Evolutionary conservation across 2,329 filamentous ascomycete genomes (phyloP), one percentile per base, ranked within the genome.

Genomic region (Cladobotryum mycophilum): DNA sequence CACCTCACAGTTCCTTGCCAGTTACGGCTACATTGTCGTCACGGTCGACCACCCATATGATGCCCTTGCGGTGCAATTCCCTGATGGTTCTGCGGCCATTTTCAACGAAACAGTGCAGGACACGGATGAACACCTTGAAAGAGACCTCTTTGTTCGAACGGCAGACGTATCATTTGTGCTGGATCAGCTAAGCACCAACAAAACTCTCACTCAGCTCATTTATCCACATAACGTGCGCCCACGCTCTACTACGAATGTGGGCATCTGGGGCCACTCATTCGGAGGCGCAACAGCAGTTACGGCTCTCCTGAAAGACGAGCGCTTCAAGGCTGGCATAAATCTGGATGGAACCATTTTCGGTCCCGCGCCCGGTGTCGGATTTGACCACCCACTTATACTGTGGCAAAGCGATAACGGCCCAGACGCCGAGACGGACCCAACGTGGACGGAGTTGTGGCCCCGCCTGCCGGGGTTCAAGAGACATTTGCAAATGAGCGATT

Each of bases 181-280:
- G 13, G 47, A 49, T 25, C 47, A 45, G 17, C n/a, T 45, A n/a
- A 30, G 12, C 40, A 36, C 40, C 40, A 52, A 52, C 40, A 25
- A 20, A 12, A 52, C 50, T 14, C 46, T 52, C 40, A 41, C 8
- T 17, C 25, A 14, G 30, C 50, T 52, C 22, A 13, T 52, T 6
- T 49, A 34, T 4, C 40, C 50, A 3, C 12, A 14, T 17, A 18
- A 45, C 12, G 41, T 41, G 5, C 38, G 33, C 18, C 38, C 46
- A 13, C 38, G 22, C 20, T 49, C 25, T 18, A 30, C 41, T 11
- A 14, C 37, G 30, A 47, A 33, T 14, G 50, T 45, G 18, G 46
- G 45, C 14, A 45, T 52, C 22, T 52, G 50, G 50, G 50, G 45
- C 35, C 45, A 52, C 25, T 52, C 50, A 5, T 52, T 52, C 20